phyloP scores from a whole-genome alignment of 2,329 filamentous ascomycete genomes.

The Aspergillus latus region DNA sequence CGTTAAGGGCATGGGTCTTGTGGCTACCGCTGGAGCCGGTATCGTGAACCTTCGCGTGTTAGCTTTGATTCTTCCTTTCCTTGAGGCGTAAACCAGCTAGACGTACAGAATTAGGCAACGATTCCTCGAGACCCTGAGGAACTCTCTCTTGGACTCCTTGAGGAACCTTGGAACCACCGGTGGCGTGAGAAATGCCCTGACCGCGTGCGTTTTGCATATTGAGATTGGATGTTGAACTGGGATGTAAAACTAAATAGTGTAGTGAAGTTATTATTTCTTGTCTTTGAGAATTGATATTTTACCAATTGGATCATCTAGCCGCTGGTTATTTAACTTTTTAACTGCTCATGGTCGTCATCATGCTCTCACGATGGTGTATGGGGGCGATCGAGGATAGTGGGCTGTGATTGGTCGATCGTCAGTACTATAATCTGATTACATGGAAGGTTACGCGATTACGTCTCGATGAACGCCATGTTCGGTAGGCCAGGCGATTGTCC shows the following conservation, averaged over 20 bases:
- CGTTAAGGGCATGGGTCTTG: conserved; percentile 7
- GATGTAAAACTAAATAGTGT: background rate
- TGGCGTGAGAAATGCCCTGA: background rate
- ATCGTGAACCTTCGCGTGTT: background rate
- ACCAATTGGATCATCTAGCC: background rate
- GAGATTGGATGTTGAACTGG: background rate
- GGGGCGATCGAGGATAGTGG: background rate
- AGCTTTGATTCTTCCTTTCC: too few species aligned
- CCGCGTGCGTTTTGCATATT: background rate
- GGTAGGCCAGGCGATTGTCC: background rate
- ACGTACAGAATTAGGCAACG: background rate
- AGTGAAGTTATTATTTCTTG: background rate
- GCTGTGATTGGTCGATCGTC: background rate
- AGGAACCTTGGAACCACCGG: background rate
- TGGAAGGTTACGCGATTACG: background rate
- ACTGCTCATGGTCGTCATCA: background rate
- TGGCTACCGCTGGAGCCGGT: conserved; percentile 5
- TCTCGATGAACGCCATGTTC: background rate
- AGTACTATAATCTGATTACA: background rate
- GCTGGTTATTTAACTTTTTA: background rate
- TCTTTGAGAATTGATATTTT: background rate
- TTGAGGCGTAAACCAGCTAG: too few species aligned
- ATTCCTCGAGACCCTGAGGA: background rate
- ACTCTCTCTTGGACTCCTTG: background rate
- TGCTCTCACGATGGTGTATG: background rate